A percentile compares a stretch with the other conserved stretches of the same genome.
Evolutionary conservation across 192 early-diverging fungal species (phyloP).

Genomic region (Podila epicladia): DNA sequence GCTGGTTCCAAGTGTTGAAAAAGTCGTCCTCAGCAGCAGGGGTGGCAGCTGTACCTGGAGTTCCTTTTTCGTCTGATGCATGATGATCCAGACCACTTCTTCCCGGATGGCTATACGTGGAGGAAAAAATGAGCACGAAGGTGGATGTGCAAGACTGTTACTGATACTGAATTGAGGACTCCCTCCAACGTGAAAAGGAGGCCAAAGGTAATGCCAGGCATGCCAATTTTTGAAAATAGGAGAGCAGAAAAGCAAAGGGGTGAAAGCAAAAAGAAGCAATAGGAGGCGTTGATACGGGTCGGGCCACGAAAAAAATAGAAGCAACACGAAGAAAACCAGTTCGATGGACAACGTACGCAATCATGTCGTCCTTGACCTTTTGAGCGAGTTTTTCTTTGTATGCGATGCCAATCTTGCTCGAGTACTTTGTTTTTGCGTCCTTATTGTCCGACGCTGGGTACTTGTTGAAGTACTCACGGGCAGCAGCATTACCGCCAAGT

Average conservation of each 20-base stretch:
- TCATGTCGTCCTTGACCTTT: constrained; percentile 80
- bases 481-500: constrained; percentile 87
- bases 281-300: not conserved
- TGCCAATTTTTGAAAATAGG: not conserved
- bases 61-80: constrained; percentile 19
- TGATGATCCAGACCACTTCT: constrained; percentile 24
- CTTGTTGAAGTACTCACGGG: constrained; percentile 84
- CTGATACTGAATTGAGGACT: not conserved
- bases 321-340: not conserved
- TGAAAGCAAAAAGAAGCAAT: not conserved
- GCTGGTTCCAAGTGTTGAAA: constrained; percentile 44
- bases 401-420: constrained; percentile 68
- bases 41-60: constrained; percentile 1
- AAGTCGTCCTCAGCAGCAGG: constrained; percentile 35
- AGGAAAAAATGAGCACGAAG: not conserved
- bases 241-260: not conserved
- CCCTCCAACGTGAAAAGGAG: not conserved
- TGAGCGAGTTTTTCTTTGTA: constrained; percentile 85
- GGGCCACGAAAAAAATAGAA: not conserved
- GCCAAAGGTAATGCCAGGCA: not conserved
- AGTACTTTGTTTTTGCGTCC: constrained; percentile 88
- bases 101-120: constrained; percentile 26
- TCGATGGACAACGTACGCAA: constrained; percentile 28
- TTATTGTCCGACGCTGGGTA: constrained; percentile 59
- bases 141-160: not conserved